Evolutionary conservation across 2,329 filamentous ascomycete species (phyloP).

Genomic region (Chaetothyriales sp.): DNA sequence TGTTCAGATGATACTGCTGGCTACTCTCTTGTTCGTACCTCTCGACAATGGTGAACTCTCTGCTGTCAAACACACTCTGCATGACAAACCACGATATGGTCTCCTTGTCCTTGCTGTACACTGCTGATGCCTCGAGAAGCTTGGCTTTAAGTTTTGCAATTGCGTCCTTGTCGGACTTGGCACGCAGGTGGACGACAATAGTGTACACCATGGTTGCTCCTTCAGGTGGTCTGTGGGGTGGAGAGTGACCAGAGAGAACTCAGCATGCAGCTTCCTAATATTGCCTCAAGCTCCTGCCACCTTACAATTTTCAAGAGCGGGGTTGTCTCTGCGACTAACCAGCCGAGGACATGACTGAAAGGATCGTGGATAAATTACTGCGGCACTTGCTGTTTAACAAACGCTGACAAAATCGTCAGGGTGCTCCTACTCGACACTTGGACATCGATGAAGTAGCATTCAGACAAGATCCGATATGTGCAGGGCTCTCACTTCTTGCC

Average conservation of each 20-base stretch:
- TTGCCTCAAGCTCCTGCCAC: neutral
- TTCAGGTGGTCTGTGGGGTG: neutral
- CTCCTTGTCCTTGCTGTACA: conserved; percentile 59
- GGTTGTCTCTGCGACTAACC: no score
- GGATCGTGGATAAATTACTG: no score
- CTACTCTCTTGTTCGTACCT: conserved; percentile 51
- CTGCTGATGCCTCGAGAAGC: conserved; percentile 56
- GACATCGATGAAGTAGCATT: no score
- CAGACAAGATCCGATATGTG: neutral
- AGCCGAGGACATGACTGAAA: no score
- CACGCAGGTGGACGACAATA: conserved; percentile 37
- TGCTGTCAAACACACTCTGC: conserved; percentile 53
- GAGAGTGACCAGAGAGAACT: neutral
- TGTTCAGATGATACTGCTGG: conserved; percentile 49
- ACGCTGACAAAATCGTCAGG: no score
- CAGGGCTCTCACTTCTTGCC: neutral
- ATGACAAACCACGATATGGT: conserved; percentile 60
- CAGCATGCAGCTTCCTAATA: neutral
- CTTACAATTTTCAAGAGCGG: no score
- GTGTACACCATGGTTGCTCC: conserved; percentile 15
- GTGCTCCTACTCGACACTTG: no score
- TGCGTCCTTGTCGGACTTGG: conserved; percentile 48
- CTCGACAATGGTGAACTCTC: conserved; percentile 62
- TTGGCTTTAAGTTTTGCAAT: conserved; percentile 56
- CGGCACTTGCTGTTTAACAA: no score